Evolutionary conservation across 2,329 filamentous ascomycete genomes (phyloP).

Genomic region (Sphaerulina vaccinii): DNA sequence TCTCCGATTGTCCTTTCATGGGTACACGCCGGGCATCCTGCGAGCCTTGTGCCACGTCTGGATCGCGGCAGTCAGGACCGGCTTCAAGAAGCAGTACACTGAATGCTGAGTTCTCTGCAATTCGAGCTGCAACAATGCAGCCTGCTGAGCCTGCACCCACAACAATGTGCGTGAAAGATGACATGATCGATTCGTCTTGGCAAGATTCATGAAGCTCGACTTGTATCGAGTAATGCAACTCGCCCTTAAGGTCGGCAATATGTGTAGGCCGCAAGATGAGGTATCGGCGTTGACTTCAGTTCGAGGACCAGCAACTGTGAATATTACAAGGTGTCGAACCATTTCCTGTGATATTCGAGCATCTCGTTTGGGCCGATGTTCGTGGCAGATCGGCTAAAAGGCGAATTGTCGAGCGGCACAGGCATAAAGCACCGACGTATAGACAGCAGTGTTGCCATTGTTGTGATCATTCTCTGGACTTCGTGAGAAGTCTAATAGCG

Average conservation of each 20-base stretch:
- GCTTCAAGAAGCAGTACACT: conserved; percentile 28
- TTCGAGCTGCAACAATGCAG: conserved; percentile 15
- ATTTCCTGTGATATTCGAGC: no score
- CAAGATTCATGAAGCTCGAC: no score
- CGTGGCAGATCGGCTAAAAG: conserved; percentile 3
- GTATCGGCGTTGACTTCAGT: no score
- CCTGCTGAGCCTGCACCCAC: conserved; percentile 22
- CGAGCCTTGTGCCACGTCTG: conserved; percentile 3
- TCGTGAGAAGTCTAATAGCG: no score
- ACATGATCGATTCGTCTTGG: background rate
- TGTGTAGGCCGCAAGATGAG: no score
- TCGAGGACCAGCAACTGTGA: background rate
- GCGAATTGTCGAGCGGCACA: conserved; percentile 1
- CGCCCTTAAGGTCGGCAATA: no score
- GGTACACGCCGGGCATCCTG: conserved; percentile 13
- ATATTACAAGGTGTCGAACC: background rate
- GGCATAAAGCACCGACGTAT: background rate
- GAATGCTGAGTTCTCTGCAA: conserved; percentile 16
- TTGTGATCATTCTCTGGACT: conserved; percentile 7
- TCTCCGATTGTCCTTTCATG: conserved; percentile 15
- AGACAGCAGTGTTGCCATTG: background rate
- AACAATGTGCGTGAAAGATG: conserved; percentile 16
- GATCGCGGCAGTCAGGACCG: conserved; percentile 18
- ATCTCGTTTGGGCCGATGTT: background rate
- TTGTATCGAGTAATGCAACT: background rate